Conservation (phyloP, 805 yeast genomes). For the Myxozyma mucilagina region DNA sequence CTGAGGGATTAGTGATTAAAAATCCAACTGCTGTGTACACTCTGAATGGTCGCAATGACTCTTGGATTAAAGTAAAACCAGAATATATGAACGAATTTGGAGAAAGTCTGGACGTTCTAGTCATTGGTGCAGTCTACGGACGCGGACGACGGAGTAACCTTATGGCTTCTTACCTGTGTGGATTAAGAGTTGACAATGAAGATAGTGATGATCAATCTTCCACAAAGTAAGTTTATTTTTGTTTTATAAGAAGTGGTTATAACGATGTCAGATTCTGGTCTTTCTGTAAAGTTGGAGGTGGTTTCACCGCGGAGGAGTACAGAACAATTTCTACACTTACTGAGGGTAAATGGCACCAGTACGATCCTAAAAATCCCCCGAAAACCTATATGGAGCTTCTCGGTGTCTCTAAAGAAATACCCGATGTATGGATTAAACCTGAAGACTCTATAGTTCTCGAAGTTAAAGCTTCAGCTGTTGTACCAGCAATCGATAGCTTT, state of each 20-base stretch:
- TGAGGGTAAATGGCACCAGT: slow-evolving; percentile 59
- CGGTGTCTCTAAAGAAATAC: slow-evolving; percentile 43
- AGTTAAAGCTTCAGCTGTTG: slow-evolving; percentile 74
- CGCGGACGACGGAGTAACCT: slow-evolving; percentile 50
- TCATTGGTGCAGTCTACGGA: slow-evolving; percentile 77
- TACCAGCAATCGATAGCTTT: slow-evolving; percentile 51
- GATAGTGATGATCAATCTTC: slow-evolving; percentile 43
- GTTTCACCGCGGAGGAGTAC: slow-evolving; percentile 66
- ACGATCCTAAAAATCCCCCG: slow-evolving; percentile 47
- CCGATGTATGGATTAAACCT: slow-evolving; percentile 80
- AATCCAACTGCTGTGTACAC: slow-evolving; percentile 57
- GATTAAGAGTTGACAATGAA: slow-evolving; percentile 51
- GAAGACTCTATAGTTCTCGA: slow-evolving; percentile 74
- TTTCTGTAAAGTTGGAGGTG: slow-evolving; percentile 82
- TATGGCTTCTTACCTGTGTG: slow-evolving; percentile 66
- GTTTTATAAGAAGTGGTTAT: background rate
- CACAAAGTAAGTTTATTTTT: background rate
- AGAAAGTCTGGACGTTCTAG: slow-evolving; percentile 74
- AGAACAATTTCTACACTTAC: slow-evolving; percentile 58
- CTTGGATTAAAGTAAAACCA: slow-evolving; percentile 92
- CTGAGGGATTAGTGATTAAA: slow-evolving; percentile 85
- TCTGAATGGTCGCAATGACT: slow-evolving; percentile 58
- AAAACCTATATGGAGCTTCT: slow-evolving; percentile 32
- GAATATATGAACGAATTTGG: slow-evolving; percentile 85
- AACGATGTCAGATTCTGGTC: slow-evolving; percentile 50